Conservation (phyloP, 192 early-diverging fungal species). For the Entophlyctis luteolus region DNA sequence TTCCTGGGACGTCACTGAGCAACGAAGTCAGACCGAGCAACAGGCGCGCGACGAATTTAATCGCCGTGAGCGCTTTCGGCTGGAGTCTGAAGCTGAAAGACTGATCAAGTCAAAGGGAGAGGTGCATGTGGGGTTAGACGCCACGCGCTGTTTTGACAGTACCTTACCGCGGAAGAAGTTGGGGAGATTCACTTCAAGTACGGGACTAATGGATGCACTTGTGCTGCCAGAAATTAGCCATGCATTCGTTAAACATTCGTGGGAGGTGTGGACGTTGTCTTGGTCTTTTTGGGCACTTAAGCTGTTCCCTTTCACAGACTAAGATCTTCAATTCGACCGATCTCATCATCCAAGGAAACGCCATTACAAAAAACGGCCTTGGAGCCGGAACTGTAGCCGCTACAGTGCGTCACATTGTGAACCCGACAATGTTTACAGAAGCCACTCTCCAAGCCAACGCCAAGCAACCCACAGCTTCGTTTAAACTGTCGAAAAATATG, state of each 20-base stretch:
- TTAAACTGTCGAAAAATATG: slow-evolving; percentile 62
- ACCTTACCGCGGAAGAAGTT: neutral
- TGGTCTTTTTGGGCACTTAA: neutral
- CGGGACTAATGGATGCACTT: slow-evolving; percentile 5
- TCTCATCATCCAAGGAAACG: slow-evolving; percentile 42
- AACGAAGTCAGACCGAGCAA: slow-evolving; percentile 15
- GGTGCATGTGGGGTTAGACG: slow-evolving; percentile 49
- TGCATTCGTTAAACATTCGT: slow-evolving; percentile 51
- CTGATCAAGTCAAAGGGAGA: slow-evolving; percentile 49
- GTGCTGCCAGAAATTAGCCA: slow-evolving; percentile 35
- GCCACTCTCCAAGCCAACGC: slow-evolving; percentile 57
- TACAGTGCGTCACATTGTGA: slow-evolving; percentile 72
- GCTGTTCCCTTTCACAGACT: slow-evolving; percentile 23
- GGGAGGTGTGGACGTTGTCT: slow-evolving; percentile 42
- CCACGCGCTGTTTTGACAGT: slow-evolving; percentile 39
- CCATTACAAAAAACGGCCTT: slow-evolving; percentile 56
- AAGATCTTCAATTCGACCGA: slow-evolving; percentile 34
- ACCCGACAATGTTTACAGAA: slow-evolving; percentile 68
- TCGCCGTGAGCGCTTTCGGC: slow-evolving; percentile 24
- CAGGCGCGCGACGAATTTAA: slow-evolving; percentile 50
- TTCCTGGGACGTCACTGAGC: slow-evolving; percentile 45
- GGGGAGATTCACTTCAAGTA: slow-evolving; percentile 1
- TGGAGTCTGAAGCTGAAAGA: slow-evolving; percentile 42
- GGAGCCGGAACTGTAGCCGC: slow-evolving; percentile 75
- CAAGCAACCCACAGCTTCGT: slow-evolving; percentile 49